A percentile compares a stretch with the other conserved stretches of the same genome.
These are phyloP conservation scores for Hericium erinaceus DNA, from an alignment of 768 basidiomycete species.

Conservation along the genomic window DNA sequence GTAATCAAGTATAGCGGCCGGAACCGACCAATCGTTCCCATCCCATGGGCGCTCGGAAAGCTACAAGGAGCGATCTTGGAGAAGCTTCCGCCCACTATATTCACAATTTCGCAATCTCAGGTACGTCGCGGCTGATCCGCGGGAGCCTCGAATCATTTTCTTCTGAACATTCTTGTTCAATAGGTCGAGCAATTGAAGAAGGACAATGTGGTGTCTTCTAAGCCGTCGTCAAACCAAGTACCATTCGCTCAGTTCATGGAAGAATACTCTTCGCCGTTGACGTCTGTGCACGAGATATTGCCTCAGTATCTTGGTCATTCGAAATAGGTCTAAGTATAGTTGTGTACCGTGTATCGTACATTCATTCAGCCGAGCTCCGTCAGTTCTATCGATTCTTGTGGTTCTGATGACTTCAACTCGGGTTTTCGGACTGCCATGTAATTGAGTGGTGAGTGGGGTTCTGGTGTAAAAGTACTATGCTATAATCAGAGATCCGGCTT, in stretches of 20 bases:
- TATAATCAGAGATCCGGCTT: too few relatives aligned
- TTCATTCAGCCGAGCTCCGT: too few relatives aligned
- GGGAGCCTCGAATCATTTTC: too few relatives aligned
- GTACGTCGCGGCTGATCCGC: constrained; percentile 24
- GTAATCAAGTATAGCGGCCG: constrained; percentile 46
- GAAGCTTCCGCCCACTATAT: constrained; percentile 49
- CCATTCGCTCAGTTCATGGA: constrained; percentile 21
- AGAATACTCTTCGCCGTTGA: constrained; percentile 18
- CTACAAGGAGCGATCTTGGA: constrained; percentile 61
- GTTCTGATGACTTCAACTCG: too few relatives aligned
- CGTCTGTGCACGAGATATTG: constrained; percentile 18
- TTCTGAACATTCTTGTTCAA: neutral
- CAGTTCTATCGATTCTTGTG: too few relatives aligned
- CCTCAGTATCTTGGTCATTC: constrained; percentile 5
- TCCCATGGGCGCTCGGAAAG: constrained; percentile 55
- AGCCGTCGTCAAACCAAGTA: constrained; percentile 16
- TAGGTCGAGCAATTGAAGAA: constrained; percentile 54
- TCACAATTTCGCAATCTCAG: constrained; percentile 65
- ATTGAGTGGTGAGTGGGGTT: too few relatives aligned
- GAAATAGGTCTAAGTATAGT: neutral
- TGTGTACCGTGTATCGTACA: too few relatives aligned
- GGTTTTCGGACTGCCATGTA: too few relatives aligned
- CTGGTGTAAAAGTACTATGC: too few relatives aligned
- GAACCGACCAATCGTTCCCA: constrained; percentile 46
- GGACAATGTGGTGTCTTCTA: constrained; percentile 44